Conservation (phyloP, 176 grass and related monocot species). For the Musa acuminata region DNA sequence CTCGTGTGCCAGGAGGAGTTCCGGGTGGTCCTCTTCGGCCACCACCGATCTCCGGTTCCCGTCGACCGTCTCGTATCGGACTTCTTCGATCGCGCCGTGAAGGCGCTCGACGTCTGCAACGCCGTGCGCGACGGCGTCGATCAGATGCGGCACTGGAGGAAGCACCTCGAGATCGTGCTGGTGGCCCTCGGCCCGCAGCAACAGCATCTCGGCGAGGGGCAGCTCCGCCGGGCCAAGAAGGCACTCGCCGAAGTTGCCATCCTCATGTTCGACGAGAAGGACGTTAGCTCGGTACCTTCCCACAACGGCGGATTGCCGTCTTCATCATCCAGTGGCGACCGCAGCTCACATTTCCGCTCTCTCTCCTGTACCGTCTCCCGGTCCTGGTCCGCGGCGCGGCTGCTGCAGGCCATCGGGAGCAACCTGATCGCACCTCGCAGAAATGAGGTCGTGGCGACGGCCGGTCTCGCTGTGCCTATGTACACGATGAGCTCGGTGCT, state of each 20-base stretch:
- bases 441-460: not conserved
- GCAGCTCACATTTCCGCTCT: slow-evolving; percentile 6
- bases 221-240: slow-evolving; percentile 66
- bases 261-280: slow-evolving; percentile 73
- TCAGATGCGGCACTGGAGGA: slow-evolving; percentile 71
- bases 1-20: slow-evolving; percentile 67
- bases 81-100: slow-evolving; percentile 70
- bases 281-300: slow-evolving; percentile 7
- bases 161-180: slow-evolving; percentile 52
- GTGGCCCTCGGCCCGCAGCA: slow-evolving; percentile 26
- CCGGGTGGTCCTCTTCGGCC: slow-evolving; percentile 34
- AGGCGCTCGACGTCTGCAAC: slow-evolving; percentile 95
- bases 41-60: slow-evolving; percentile 17
- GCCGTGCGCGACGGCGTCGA: slow-evolving; percentile 66
- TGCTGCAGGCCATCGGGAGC: slow-evolving; percentile 1
- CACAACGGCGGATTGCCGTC: slow-evolving; percentile 8
- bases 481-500: slow-evolving; percentile 9
- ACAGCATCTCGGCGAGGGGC: slow-evolving; percentile 36
- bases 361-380: not conserved
- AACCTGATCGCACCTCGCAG: not conserved
- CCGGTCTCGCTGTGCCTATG: not conserved
- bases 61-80: slow-evolving; percentile 41
- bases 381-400: slow-evolving; percentile 5
- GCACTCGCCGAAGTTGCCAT: slow-evolving; percentile 55
- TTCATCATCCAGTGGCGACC: not conserved